Base-by-base conservation (phyloP, 768 basidiomycete genomes). In the Kwoniella pini region DNA sequence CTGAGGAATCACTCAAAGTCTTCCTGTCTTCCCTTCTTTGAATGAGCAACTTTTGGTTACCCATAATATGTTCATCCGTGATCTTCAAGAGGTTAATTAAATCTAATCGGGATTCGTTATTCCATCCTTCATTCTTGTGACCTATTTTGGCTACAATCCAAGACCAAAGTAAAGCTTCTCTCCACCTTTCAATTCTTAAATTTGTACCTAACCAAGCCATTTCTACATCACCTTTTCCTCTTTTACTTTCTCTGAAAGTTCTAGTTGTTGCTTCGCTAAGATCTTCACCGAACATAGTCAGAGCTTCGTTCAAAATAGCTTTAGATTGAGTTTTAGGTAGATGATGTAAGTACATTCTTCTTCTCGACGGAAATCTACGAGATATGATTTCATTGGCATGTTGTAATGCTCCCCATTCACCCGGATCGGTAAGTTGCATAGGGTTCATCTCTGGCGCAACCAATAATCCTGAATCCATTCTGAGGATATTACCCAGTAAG, bases 361-460 rank as follows among this genome's bases (percentile, higher is more conserved):
- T 42, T 22, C 66, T 64, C 4, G 44, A 10, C 15, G 72, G 61
- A 57, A 78, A 78, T 13, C 77, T 64, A 10, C 19, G 27, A 6
- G 72, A 72, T 11, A 78, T 62, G 21, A 78, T 46, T 11, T 27
- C 26, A 42, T 63, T 67, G 52, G 77, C 75, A 51, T 75, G 62
- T 58, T 75, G 65, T 6, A 78, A 59, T 22, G 69, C 76, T 28
- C 72, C 72, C 76, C 75, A 78, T 65, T 78, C 74, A n/a, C 74
- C 74, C 1, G 64, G 38, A 64, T 60, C 55, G 44, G 53, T 68
- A 27, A 60, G 62, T 48, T 63, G 62, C 36, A 27, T 54, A 1
- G 57, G 60, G 0, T 60, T 44, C 19, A 71, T 27, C 19, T 46
- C 26, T 1, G 74, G 71, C 9, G 24, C 44, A 45, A 78, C 74